Evolutionary conservation across 1,139 yeast species (phyloP), one percentile per base, ranked within the genome.

Genomic region (Scheffersomyces quercinus): DNA sequence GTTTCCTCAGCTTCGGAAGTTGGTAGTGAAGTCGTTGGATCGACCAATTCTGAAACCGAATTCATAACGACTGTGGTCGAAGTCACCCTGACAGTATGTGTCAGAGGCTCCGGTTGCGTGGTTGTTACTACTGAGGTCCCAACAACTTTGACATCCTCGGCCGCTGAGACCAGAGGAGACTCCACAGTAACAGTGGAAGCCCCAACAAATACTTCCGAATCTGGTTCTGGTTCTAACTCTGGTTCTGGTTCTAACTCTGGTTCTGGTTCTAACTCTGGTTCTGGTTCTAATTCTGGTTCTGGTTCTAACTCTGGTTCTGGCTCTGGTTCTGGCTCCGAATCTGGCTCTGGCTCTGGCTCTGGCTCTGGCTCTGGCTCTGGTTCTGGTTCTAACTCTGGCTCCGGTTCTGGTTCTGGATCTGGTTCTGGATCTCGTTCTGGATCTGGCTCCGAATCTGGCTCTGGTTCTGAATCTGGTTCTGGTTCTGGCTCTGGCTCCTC

Each of bases 51-150:
- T 16, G 20, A 16, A 5, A 16, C 20, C 4, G 20, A 5, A 16
- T 16, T 16, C 20, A 16, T 16, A 16, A 16, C 20, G 4, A 16
- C 20, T 5, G 34, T 31, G 5, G 20, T 14, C 15, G 15, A 15
- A 14, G 20, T 31, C 10, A 31, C 15, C 4, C 34, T 31, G 34
- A 31, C 20, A 9, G 34, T 31, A 4, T 31, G 34, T n/a, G 14
- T 11, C 28, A 29, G 16, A 29, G 41, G 39, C 7, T 35, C 42
- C 12, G 41, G 32, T 24, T 38, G 41, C 29, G 54, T 40, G 26
- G 46, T 42, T 26, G 47, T 45, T 26, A 32, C 43, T 15, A 59
- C 41, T 37, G 59, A 52, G 7, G 49, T 45, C 36, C 57, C 57
- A n/a, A 56, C 42, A 42, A 8, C 15, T 6, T 7, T 11, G 8